Conservation (phyloP, 176 grass and related monocot species). For the Paspalum vaginatum region DNA sequence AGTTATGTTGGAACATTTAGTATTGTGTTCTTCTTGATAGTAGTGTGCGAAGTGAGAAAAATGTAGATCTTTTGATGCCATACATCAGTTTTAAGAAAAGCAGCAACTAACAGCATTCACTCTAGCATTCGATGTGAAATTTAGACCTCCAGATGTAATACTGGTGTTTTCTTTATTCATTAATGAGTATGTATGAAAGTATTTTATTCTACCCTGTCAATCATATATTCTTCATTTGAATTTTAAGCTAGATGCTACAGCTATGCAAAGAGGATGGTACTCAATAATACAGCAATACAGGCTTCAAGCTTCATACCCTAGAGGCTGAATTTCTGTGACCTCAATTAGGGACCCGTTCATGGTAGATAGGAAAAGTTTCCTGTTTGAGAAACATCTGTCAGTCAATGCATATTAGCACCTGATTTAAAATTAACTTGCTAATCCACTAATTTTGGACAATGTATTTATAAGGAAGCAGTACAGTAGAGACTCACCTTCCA, state of each 20-base stretch:
- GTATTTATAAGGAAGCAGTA: slow-evolving; percentile 5
- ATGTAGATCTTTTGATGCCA: not conserved
- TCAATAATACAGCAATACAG: not conserved
- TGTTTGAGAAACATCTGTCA: slow-evolving; percentile 53
- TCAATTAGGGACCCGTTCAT: slow-evolving; percentile 75
- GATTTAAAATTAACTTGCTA: slow-evolving; percentile 16
- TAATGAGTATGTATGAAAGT: slow-evolving; percentile 11
- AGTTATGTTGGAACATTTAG: slow-evolving; percentile 2
- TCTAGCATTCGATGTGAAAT: not conserved
- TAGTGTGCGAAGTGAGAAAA: not conserved
- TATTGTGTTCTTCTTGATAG: not conserved
- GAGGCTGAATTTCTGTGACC: slow-evolving; percentile 83
- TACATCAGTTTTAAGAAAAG: slow-evolving; percentile 12
- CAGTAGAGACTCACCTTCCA: slow-evolving; percentile 62
- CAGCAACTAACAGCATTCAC: slow-evolving; percentile 16
- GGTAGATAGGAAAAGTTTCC: slow-evolving; percentile 76
- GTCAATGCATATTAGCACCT: slow-evolving; percentile 4
- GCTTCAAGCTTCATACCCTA: slow-evolving; percentile 55
- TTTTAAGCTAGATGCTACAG: slow-evolving; percentile 37
- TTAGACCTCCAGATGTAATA: slow-evolving; percentile 2
- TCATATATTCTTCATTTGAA: slow-evolving; percentile 23
- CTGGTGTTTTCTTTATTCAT: not conserved
- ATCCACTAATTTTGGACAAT: not conserved
- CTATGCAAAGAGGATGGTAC: slow-evolving; percentile 27
- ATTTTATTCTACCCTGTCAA: slow-evolving; percentile 18